These are phyloP conservation scores for Podosphaera fusca DNA, from an alignment of 2,329 filamentous ascomycete species.

Conservation along the genomic window DNA sequence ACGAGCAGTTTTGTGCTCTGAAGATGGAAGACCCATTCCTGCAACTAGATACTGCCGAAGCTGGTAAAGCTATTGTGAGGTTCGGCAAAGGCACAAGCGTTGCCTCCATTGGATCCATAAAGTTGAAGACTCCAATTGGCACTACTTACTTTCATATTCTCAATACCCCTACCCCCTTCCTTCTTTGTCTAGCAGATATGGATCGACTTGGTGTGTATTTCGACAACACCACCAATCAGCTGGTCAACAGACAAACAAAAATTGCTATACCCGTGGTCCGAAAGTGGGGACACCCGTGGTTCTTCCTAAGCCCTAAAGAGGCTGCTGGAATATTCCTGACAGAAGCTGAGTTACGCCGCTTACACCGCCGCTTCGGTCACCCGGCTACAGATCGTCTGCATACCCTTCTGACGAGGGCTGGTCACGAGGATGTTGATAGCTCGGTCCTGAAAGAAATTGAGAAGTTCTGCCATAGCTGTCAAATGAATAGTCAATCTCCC, in stretches of 20 bases:
- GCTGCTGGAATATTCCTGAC: not conserved
- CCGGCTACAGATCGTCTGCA: not conserved
- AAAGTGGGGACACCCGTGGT: not conserved
- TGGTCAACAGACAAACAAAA: not conserved
- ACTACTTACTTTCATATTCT: not conserved
- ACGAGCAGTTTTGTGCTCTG: not conserved
- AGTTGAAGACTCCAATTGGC: not conserved
- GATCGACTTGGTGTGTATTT: too few species aligned
- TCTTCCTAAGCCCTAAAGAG: not conserved
- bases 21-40: not conserved
- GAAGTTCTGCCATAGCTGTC: not conserved
- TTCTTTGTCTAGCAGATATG: too few species aligned
- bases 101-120: not conserved
- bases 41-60: not conserved
- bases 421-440: not conserved
- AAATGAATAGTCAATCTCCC: not conserved
- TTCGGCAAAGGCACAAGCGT: not conserved
- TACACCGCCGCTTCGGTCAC: not conserved
- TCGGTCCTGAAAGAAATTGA: not conserved
- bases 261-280: not conserved
- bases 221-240: not conserved
- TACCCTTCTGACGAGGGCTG: not conserved
- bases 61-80: not conserved
- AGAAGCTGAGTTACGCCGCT: not conserved
- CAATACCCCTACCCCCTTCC: too few species aligned